A percentile compares a stretch with the other conserved stretches of the same genome.
Conservation (phyloP, 2,329 filamentous ascomycete species). For the Xylaria sp. region DNA sequence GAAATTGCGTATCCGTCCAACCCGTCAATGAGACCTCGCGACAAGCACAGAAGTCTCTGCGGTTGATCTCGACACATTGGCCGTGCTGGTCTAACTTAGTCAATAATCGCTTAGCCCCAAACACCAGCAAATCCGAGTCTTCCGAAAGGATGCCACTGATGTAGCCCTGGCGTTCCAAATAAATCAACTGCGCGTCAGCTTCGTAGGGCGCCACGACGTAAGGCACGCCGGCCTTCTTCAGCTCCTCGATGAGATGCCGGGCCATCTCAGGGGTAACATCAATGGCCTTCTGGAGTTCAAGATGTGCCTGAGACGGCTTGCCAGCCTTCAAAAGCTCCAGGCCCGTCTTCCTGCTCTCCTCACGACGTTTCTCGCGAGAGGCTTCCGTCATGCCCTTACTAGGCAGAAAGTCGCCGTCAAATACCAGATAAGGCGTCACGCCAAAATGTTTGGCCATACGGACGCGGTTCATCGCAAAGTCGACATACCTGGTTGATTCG, state of each 20-base stretch:
- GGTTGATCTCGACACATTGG: slow-evolving; percentile 88
- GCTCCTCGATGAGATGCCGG: slow-evolving; percentile 83
- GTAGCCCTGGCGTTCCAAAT: slow-evolving; percentile 82
- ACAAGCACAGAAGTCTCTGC: slow-evolving; percentile 84
- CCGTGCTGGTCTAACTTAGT: slow-evolving; percentile 96
- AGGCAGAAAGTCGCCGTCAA: slow-evolving; percentile 92
- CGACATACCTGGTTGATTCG: slow-evolving; percentile 69
- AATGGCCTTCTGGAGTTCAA: slow-evolving; percentile 91
- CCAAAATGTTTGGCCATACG: slow-evolving; percentile 94
- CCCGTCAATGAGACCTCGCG: slow-evolving; percentile 86
- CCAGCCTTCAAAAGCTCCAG: slow-evolving; percentile 81
- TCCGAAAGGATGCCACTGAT: slow-evolving; percentile 91
- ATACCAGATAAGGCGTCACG: slow-evolving; percentile 91
- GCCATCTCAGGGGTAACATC: slow-evolving; percentile 98
- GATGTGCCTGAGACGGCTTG: slow-evolving; percentile 76
- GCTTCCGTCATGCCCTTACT: slow-evolving; percentile 89
- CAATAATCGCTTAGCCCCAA: slow-evolving; percentile 85
- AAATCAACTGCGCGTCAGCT: slow-evolving; percentile 94
- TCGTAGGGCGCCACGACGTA: slow-evolving; percentile 97
- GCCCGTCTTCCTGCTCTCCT: slow-evolving; percentile 75
- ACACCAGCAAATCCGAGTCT: slow-evolving; percentile 94
- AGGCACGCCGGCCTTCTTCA: slow-evolving; percentile 77
- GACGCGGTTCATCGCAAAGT: slow-evolving; percentile 87
- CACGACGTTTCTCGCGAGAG: slow-evolving; percentile 72
- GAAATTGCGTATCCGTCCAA: slow-evolving; percentile 90